These are phyloP conservation scores for Dictyostelium citrinum DNA, from an alignment of 78 protist species.

Conservation along the genomic window DNA sequence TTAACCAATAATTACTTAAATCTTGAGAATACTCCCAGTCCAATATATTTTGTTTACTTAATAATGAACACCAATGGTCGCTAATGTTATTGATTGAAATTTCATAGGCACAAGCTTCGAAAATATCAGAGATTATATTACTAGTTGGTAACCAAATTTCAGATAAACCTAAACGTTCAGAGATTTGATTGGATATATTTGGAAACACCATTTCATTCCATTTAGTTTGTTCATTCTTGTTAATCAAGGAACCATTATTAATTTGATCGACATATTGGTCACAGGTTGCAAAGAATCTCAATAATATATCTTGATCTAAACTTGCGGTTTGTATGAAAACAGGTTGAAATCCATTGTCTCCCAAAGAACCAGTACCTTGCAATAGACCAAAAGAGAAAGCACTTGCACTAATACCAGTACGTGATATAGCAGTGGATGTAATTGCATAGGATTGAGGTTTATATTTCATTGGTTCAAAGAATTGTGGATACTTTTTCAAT, in stretches of 20 bases:
- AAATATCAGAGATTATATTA: background rate
- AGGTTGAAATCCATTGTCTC: constrained; percentile 5
- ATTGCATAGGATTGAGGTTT: constrained; percentile 5
- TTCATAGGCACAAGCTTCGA: constrained; percentile 41
- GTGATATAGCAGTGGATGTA: background rate
- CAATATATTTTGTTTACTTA: background rate
- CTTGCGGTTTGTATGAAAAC: background rate
- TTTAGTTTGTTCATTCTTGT: background rate
- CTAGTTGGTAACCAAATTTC: constrained; percentile 12
- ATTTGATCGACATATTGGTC: background rate
- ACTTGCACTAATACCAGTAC: constrained; percentile 39
- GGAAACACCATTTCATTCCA: background rate
- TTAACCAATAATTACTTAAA: constrained; percentile 36
- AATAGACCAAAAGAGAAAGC: constrained; percentile 33
- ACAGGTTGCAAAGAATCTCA: constrained; percentile 60
- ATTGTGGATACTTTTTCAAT: background rate
- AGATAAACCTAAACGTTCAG: constrained; percentile 19
- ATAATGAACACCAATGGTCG: constrained; percentile 36
- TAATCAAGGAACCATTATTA: background rate
- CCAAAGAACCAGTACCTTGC: constrained; percentile 17
- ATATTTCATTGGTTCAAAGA: constrained; percentile 3
- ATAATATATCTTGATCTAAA: background rate
- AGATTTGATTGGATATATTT: background rate
- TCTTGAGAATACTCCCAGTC: constrained; percentile 43
- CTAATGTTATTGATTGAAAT: constrained; percentile 3